Base-by-base conservation (phyloP, 106 monocot species). In the Hemerocallis citrina region DNA sequence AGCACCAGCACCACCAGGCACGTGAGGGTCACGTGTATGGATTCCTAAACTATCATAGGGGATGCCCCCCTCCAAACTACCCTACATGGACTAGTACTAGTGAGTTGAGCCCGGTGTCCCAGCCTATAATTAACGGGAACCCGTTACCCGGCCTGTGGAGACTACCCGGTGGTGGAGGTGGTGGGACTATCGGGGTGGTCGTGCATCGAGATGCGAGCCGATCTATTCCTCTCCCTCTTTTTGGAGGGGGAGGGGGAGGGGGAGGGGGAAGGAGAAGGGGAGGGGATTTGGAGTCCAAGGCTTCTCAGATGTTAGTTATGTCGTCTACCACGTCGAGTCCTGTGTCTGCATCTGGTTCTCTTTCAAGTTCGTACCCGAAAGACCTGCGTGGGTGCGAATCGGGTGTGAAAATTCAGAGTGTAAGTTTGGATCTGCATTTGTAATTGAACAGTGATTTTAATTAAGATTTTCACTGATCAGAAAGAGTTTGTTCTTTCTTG, bases 341-440 rank as follows among this genome's bases (percentile, higher is more conserved):
- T 19, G 42, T 66, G 41, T 54, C 41, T 25, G 55, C 55, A 1
- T 68, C 70, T 0, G 48, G 69, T 1, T 55, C 68, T 6, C 73
- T 77, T 33, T 64, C 64, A 5, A 55, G 63, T 0, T 24, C 76
- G 19, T 60, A 42, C 7, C 66, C 47, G 36, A 43, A 74, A n/a
- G 44, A 65, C 37, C 50, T 52, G 35, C 63, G 68, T 45, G 56
- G 73, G 63, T 40, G 28, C 50, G 52, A 55, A 42, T 48, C 55
- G 13, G 35, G 34, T 24, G 49, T 32, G 9, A 68, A 76, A 67
- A 68, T 34, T 45, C 38, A 71, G 16, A 61, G 65, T 65, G 58
- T 82, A 56, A 82, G 82, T 58, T 65, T 82, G 65, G 82, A 82
- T 57, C 62, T 82, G 52, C 77, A 74, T 50, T 69, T 82, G 73